Evolutionary conservation across 257 asterid genomes (phyloP).

Genomic region (Jacaranda mimosifolia): DNA sequence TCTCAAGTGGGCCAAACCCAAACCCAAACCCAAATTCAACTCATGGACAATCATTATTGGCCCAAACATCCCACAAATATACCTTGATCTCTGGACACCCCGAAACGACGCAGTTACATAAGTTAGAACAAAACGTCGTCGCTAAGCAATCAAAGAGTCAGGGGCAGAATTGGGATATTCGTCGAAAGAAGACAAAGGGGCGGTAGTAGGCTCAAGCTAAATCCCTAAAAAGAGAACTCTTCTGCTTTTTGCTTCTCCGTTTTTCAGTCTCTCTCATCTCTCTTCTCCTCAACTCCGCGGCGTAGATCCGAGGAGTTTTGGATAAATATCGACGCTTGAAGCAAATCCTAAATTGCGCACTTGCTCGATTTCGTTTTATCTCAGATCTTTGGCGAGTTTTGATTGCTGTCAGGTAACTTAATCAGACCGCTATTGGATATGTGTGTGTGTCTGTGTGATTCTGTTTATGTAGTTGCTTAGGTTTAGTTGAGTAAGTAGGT

Average conservation of each 20-base stretch:
- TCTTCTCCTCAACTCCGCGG: slow-evolving; percentile 56
- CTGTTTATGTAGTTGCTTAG: background rate
- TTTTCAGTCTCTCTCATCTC: background rate
- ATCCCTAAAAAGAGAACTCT: slow-evolving; percentile 35
- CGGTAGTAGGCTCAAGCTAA: slow-evolving; percentile 40
- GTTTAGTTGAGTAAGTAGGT: background rate
- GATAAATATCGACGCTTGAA: slow-evolving; percentile 15
- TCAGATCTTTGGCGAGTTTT: slow-evolving; percentile 23
- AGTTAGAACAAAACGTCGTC: slow-evolving; percentile 13
- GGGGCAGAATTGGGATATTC: slow-evolving; percentile 37
- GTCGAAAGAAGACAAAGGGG: slow-evolving; percentile 13
- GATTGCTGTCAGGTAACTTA: slow-evolving; percentile 38
- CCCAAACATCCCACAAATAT: slow-evolving; percentile 4
- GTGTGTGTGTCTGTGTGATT: background rate
- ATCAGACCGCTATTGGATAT: background rate
- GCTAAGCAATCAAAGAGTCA: background rate
- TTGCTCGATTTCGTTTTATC: slow-evolving; percentile 6
- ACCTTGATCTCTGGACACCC: background rate
- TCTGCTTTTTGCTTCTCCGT: background rate
- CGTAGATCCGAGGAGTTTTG: slow-evolving; percentile 61
- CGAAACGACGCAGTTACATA: background rate
- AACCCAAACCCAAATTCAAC: background rate
- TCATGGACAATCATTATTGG: slow-evolving; percentile 24
- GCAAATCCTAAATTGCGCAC: background rate
- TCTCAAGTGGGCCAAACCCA: slow-evolving; percentile 26